These are phyloP conservation scores for Pseudoturritis turrita DNA, from an alignment of 345 rosid species.

Conservation along the genomic window DNA sequence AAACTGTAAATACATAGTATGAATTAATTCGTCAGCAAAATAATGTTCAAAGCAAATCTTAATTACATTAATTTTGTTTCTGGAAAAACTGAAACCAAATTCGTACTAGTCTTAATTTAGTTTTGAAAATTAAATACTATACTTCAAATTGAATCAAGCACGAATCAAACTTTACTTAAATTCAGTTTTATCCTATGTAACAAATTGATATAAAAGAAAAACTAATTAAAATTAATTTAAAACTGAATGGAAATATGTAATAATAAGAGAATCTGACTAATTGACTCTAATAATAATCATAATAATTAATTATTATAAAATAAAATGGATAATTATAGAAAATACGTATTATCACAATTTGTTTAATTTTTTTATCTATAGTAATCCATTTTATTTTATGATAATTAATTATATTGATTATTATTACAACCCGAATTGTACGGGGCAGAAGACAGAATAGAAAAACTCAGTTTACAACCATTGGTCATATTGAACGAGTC, in stretches of 20 bases:
- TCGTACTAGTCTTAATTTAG: neutral
- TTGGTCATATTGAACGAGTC: neutral
- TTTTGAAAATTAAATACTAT: neutral
- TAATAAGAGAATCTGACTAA: no score
- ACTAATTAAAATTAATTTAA: neutral
- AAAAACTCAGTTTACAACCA: neutral
- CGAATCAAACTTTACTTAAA: neutral
- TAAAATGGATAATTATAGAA: no score
- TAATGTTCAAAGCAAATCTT: neutral
- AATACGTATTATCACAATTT: neutral
- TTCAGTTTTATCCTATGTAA: neutral
- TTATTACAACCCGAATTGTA: constrained; percentile 4
- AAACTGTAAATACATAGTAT: no score
- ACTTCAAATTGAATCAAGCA: neutral
- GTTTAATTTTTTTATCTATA: neutral
- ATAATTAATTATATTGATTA: neutral
- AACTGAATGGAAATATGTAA: no score
- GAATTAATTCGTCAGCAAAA: no score
- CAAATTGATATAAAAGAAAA: neutral
- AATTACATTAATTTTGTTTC: neutral
- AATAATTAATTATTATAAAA: no score
- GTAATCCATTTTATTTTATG: neutral
- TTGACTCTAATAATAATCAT: no score
- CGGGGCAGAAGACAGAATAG: constrained; percentile 10
- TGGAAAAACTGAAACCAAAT: neutral